Percentiles rank a stretch among this genome's conserved stretches.
Conservation (phyloP, 2,329 filamentous ascomycete species). For the Penicillium sp. region DNA sequence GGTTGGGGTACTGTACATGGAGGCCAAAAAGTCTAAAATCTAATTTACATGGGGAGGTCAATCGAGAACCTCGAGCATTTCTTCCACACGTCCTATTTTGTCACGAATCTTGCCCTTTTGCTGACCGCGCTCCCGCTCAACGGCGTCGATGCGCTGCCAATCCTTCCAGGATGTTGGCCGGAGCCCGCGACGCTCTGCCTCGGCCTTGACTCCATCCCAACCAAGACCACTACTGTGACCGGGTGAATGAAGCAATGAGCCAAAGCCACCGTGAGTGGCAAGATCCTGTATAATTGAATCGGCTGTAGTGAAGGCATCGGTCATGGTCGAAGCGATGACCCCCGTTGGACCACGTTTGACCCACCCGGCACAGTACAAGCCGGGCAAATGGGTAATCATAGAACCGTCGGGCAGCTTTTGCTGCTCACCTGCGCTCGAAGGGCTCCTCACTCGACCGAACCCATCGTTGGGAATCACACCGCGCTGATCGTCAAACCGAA, state of each 20-base stretch:
- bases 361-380: constrained; percentile 93
- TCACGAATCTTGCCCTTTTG: constrained; percentile 73
- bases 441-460: constrained; percentile 65
- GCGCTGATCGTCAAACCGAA: constrained; percentile 71
- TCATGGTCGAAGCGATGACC: constrained; percentile 94
- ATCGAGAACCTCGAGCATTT: constrained; percentile 54
- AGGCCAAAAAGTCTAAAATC: constrained; percentile 1
- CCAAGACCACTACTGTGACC: constrained; percentile 52
- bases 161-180: constrained; percentile 75
- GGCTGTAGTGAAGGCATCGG: constrained; percentile 85
- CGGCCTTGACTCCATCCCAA: constrained; percentile 72
- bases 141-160: constrained; percentile 81
- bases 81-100: constrained; percentile 56
- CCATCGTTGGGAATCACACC: constrained; percentile 84
- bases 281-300: constrained; percentile 83
- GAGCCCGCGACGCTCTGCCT: constrained; percentile 56
- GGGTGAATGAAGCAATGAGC: constrained; percentile 49
- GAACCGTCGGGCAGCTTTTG: constrained; percentile 34
- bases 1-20: neutral
- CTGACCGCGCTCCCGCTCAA: constrained; percentile 67
- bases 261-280: constrained; percentile 36
- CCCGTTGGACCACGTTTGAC: constrained; percentile 92
- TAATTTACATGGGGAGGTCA: constrained; percentile 15
- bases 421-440: constrained; percentile 22
- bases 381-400: constrained; percentile 56